These are phyloP conservation scores for Favolaschia claudopus DNA, from an alignment of 768 basidiomycete species.

Conservation along the genomic window DNA sequence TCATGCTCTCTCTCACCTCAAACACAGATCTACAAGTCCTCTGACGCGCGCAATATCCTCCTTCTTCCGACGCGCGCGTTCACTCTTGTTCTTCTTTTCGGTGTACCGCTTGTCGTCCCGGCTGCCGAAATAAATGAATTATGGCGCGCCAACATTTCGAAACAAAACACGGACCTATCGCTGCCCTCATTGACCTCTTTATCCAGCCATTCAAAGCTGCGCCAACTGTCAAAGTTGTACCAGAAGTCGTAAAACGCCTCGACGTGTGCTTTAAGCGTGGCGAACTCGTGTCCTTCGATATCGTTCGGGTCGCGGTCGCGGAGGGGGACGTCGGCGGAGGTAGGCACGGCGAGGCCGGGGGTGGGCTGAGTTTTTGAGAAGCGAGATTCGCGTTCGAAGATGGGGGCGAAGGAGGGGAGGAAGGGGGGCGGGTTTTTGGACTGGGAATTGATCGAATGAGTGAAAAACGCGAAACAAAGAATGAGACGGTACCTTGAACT, in stretches of 20 bases:
- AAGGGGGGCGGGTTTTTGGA: constrained; percentile 50
- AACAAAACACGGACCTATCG: constrained; percentile 70
- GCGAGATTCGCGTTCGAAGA: constrained; percentile 90
- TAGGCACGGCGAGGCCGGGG: constrained; percentile 80
- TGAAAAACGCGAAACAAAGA: background rate
- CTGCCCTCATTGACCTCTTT: constrained; percentile 99
- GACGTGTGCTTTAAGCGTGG: constrained; percentile 78
- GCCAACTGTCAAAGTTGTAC: constrained; percentile 99
- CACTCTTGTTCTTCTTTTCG: constrained; percentile 99
- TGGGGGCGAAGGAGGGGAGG: constrained; percentile 76
- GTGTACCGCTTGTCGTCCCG: constrained; percentile 99
- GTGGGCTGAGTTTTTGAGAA: constrained; percentile 90
- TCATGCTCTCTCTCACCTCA: constrained; percentile 47
- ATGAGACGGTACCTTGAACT: constrained; percentile 56
- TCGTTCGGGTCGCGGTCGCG: constrained; percentile 28
- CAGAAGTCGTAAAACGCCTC: constrained; percentile 98
- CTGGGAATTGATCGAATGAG: constrained; percentile 49
- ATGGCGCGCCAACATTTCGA: background rate
- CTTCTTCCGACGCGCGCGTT: constrained; percentile 96
- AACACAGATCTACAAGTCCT: constrained; percentile 83
- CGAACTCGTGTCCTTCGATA: constrained; percentile 24
- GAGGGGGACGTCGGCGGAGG: no score
- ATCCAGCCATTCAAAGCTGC: constrained; percentile 96
- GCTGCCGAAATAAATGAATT: constrained; percentile 47
- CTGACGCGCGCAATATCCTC: constrained; percentile 94